Evolutionary conservation across 805 yeast species (phyloP).

Genomic region (Candida oleophila): DNA sequence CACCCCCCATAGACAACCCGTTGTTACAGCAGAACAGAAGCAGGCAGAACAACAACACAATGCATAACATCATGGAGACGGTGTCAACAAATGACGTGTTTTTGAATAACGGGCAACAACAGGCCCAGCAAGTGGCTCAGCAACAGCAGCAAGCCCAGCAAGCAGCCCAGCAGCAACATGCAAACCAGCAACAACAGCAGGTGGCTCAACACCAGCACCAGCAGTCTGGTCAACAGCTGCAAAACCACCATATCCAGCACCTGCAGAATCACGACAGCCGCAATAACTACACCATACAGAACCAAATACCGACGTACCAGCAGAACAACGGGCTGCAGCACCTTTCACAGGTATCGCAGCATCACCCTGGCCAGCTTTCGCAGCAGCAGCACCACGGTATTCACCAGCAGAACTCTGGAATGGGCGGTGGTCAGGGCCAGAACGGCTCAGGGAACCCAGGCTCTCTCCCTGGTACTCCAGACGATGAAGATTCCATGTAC

Average conservation of each 20-base stretch:
- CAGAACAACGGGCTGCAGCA: background rate
- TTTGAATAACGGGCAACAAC: slow-evolving; percentile 41
- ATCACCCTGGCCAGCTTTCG: slow-evolving; percentile 8
- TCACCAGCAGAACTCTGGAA: slow-evolving; percentile 9
- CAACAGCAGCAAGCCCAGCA: slow-evolving; percentile 16
- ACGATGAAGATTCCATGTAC: slow-evolving; percentile 69
- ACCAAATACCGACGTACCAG: background rate
- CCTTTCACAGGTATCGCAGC: slow-evolving; percentile 1
- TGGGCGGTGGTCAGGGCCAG: background rate
- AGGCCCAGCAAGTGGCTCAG: slow-evolving; percentile 11
- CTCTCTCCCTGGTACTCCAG: slow-evolving; percentile 30
- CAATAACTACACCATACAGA: background rate
- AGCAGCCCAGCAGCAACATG: slow-evolving; percentile 13
- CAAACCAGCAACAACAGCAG: slow-evolving; percentile 15
- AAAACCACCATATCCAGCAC: background rate
- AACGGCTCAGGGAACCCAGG: slow-evolving; percentile 5
- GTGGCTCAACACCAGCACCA: slow-evolving; percentile 18
- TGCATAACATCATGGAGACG: slow-evolving; percentile 73
- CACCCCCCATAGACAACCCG: slow-evolving; percentile 44
- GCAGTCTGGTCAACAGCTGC: slow-evolving; percentile 14
- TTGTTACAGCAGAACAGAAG: slow-evolving; percentile 18
- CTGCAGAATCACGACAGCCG: slow-evolving; percentile 1
- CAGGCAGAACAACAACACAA: slow-evolving; percentile 36
- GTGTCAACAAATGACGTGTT: slow-evolving; percentile 94
- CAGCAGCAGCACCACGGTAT: slow-evolving; percentile 14